A percentile compares a stretch with the other conserved stretches of the same genome.
Evolutionary conservation across 2,329 filamentous ascomycete genomes (phyloP).

Genomic region (Pestalotiopsis sp.): DNA sequence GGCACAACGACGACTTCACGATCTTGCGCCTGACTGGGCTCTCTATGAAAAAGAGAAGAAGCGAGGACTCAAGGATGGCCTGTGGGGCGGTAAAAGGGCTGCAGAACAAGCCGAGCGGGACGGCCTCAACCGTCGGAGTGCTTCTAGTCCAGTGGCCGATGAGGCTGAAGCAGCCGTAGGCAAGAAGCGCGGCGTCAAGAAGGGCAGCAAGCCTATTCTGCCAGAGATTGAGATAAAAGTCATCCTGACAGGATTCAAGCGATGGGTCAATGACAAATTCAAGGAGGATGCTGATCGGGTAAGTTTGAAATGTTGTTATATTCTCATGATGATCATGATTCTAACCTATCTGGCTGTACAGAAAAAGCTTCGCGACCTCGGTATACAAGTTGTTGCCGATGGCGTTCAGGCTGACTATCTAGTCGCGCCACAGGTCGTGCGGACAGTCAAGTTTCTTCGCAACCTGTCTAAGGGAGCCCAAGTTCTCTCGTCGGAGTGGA

Average conservation of each 20-base stretch:
- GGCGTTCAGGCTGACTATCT: constrained; percentile 80
- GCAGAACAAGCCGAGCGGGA: constrained; percentile 60
- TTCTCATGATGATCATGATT: constrained; percentile 11
- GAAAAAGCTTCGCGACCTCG: constrained; percentile 81
- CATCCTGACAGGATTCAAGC: constrained; percentile 80
- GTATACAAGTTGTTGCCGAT: constrained; percentile 79
- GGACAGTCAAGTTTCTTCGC: constrained; percentile 91
- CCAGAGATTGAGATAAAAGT: constrained; percentile 74
- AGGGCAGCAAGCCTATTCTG: constrained; percentile 57
- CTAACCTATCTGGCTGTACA: constrained; percentile 38
- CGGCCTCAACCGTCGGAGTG: constrained; percentile 34
- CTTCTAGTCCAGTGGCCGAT: constrained; percentile 38
- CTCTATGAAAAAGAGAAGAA: constrained; percentile 95
- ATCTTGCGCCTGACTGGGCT: constrained; percentile 80
- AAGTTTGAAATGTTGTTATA: constrained; percentile 36
- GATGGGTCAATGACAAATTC: constrained; percentile 74
- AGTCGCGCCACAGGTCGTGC: constrained; percentile 82
- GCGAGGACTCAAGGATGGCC: constrained; percentile 56
- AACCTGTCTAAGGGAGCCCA: constrained; percentile 80
- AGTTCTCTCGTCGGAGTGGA: constrained; percentile 76
- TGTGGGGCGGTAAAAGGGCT: constrained; percentile 67
- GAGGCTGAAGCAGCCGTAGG: constrained; percentile 41
- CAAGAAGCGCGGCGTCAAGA: constrained; percentile 62
- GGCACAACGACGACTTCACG: constrained; percentile 76
- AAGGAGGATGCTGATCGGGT: constrained; percentile 83